Percentiles rank a stretch among this genome's conserved stretches.
phyloP scores from a whole-genome alignment of 1,139 yeast genomes.

The Blastobotrys illinoisensis region DNA sequence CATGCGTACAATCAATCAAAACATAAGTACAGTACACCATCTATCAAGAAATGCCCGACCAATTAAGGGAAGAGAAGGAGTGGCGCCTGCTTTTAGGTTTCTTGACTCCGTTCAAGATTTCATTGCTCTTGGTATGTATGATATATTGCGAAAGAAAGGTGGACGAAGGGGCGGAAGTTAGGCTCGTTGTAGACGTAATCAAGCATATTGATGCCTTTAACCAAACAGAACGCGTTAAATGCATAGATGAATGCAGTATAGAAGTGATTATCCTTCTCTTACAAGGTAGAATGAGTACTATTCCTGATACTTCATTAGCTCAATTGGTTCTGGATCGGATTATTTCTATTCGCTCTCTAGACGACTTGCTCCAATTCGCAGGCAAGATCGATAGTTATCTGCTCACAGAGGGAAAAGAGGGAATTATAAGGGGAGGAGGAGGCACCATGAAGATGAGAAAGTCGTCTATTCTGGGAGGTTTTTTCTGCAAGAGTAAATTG shows the following conservation, averaged over 20 bases:
- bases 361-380: slow-evolving; percentile 16
- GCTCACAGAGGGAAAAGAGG: not conserved
- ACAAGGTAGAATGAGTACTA: slow-evolving; percentile 2
- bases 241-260: slow-evolving; percentile 9
- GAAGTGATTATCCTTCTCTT: slow-evolving; percentile 8
- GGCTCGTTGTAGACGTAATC: slow-evolving; percentile 21
- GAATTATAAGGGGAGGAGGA: slow-evolving; percentile 3
- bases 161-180: slow-evolving; percentile 13
- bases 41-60: not conserved
- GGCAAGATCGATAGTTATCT: slow-evolving; percentile 8
- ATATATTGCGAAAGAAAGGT: slow-evolving; percentile 24
- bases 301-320: slow-evolving; percentile 6
- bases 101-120: slow-evolving; percentile 28
- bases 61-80: not conserved
- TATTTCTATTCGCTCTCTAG: slow-evolving; percentile 16
- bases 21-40: too few relatives aligned
- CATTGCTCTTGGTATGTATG: slow-evolving; percentile 19
- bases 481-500: slow-evolving; percentile 40
- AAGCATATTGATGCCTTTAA: slow-evolving; percentile 21
- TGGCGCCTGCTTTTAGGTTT: slow-evolving; percentile 12
- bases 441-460: slow-evolving; percentile 5
- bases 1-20: too few relatives aligned
- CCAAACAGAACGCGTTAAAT: slow-evolving; percentile 4
- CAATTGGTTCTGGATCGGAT: slow-evolving; percentile 14
- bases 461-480: slow-evolving; percentile 37